Base-by-base conservation (phyloP, 2,329 filamentous ascomycete species). In the Botryotinia convoluta region DNA sequence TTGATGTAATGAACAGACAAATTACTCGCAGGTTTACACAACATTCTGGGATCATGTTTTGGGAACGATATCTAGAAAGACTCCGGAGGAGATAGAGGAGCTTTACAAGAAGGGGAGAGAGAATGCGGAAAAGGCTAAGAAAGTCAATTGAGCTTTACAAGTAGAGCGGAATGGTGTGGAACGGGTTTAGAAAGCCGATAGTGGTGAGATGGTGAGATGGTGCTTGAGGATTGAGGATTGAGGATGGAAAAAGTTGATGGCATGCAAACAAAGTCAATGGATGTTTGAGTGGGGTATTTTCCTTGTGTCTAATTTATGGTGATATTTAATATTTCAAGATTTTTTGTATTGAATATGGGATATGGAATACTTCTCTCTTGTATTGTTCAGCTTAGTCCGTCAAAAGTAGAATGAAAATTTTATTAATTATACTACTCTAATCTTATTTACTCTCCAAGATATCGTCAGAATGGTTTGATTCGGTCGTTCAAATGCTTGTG, bases 21-120 rank as follows among this genome's bases (percentile, higher is more conserved):
- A 71, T 39, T 63, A 48, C 16, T 64, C 69, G 7, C 69, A 71
- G 57, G 54, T 71, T 35, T 71, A 71, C n/a, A 37, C 32, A 9
- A 71, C 59, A 8, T 71, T 71, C 29, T 71, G 69, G 59, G 59
- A 71, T 42, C 69, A 54, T 54, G 26, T 71, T 4, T 26, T 71
- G 42, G 69, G 69, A 22, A 64, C 59, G 8, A 32, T 51, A 20
- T 37, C 42, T 39, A n/a, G 35, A 20, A 64, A 48, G 32, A 63
- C 4, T 18, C 44, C 26, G 16, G 59, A 64, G n/a, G 59, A 64
- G 59, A 39, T 64, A 14, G 44, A 64, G 26, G 35, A 32, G 18
- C 69, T 63, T 32, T 71, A 71, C 29, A 71, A 64, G n/a, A 64
- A 51, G 42, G 39, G 57, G 6, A 26, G 26, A 16, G 44, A 71